A percentile compares a stretch with the other conserved stretches of the same genome.
These are phyloP conservation scores for Cadophora sp. DNA, from an alignment of 2,329 filamentous ascomycete species.

Conservation along the genomic window DNA sequence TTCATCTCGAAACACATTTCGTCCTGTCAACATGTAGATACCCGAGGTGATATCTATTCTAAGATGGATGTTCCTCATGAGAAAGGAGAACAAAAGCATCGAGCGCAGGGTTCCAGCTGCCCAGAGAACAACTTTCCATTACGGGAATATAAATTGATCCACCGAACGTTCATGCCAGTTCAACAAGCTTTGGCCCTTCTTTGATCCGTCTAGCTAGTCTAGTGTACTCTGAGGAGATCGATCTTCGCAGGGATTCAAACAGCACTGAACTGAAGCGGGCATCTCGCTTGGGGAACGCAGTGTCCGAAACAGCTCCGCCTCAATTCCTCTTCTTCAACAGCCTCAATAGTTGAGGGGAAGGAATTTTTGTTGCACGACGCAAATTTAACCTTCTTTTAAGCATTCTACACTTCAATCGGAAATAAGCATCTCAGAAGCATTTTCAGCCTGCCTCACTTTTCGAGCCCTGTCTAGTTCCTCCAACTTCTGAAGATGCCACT, in stretches of 20 bases:
- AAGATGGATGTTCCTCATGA: not conserved
- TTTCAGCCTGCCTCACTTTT: conserved; percentile 3
- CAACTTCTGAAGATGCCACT: not conserved
- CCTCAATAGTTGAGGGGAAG: not conserved
- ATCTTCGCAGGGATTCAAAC: not conserved
- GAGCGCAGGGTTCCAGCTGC: not conserved
- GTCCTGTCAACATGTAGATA: not conserved
- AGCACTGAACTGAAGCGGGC: not conserved
- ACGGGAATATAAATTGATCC: not conserved
- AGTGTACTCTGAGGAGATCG: not conserved
- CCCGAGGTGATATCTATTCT: too few relatives aligned
- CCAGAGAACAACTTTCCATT: not conserved
- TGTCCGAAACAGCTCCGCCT: conserved; percentile 4
- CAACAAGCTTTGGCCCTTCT: not conserved
- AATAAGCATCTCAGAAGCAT: not conserved
- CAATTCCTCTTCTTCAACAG: not conserved
- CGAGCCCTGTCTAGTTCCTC: not conserved
- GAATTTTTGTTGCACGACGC: conserved; percentile 18
- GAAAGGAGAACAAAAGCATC: not conserved
- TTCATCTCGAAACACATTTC: not conserved
- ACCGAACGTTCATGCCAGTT: not conserved
- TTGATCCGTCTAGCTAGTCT: not conserved
- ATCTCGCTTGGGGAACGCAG: not conserved
- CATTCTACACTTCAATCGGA: not conserved
- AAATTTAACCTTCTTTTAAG: conserved; percentile 11